Base-by-base conservation (phyloP, 1,139 yeast species). In the Schizosaccharomyces versatilis region DNA sequence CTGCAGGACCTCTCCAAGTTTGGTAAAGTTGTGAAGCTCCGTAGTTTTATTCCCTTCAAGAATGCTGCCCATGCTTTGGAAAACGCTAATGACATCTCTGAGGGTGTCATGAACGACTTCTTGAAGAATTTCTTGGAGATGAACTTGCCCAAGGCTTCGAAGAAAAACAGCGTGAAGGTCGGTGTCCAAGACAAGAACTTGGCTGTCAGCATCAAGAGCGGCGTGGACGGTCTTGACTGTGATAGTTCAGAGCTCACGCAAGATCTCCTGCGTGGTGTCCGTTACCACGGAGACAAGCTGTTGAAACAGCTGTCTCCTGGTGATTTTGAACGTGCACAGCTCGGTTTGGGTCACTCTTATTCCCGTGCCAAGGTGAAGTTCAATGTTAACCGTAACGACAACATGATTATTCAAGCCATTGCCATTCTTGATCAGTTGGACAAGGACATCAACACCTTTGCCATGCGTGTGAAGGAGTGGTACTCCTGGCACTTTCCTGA, bases 401-500 rank as follows among this genome's bases (percentile, higher is more conserved):
- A 94, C 63, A 88, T 88, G 95, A 86, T 90, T 68, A 94, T 90
- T 61, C 98, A 93, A 75, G 98, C 98, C 1, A 90, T 90, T 73
- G 97, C 98, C 52, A 74, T 90, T 62, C 78, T 90, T 64, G 98
- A 90, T 69, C 95, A 93, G 69, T 79, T 90, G 63, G 98, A 90
- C 72, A 90, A 90, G 73, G 98, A 90, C 67, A 80, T 90, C 69
- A 90, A 90, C 73, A 90, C 97, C 57, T 90, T 84, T 70, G 90
- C 97, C 60, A 90, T 90, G 98, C 81, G 98, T 75, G 88, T 72
- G 36, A 56, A 64, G 74, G 99, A 90, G 74, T 90, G 99, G 99
- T 90, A 93, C 72, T 97, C 98, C 61, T 90, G 99, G 99, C 99
- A 90, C 70, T 93, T 90, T 80, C 99, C 99, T 49, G 99, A 90